Conservation (phyloP, 805 yeast species). For the Metschnikowia gruessii region DNA sequence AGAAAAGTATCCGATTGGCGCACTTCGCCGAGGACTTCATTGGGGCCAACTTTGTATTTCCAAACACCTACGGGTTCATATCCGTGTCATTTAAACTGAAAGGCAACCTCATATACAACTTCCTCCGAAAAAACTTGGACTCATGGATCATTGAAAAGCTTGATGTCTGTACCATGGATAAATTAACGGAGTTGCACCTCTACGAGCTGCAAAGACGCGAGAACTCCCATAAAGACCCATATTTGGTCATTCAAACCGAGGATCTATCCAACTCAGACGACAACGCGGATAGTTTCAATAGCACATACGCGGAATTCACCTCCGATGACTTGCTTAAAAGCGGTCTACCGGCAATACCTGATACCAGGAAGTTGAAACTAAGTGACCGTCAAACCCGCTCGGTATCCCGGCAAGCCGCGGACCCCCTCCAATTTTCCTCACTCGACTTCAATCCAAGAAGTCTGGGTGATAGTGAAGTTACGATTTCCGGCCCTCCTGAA, state of each 20-base stretch:
- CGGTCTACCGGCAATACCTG: constrained; percentile 12
- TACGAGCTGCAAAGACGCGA: constrained; percentile 10
- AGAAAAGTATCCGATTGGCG: constrained; percentile 8
- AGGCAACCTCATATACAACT: constrained; percentile 2
- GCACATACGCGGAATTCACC: background rate
- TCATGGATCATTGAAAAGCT: constrained; percentile 5
- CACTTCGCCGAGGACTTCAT: constrained; percentile 9
- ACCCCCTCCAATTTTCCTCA: background rate
- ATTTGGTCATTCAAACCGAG: constrained; percentile 1
- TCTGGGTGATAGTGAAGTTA: background rate
- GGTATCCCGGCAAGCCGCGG: constrained; percentile 1
- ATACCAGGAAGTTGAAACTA: background rate
- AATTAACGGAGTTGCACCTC: constrained; percentile 3
- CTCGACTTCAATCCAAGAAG: background rate
- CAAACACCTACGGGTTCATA: constrained; percentile 18
- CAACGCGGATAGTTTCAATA: too few species aligned
- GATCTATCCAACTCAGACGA: constrained; percentile 2
- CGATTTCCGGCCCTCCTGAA: background rate
- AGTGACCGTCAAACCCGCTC: constrained; percentile 11
- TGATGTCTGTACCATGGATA: background rate
- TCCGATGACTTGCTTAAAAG: constrained; percentile 14
- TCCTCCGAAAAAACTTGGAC: constrained; percentile 1
- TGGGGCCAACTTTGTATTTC: constrained; percentile 12
- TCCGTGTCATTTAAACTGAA: constrained; percentile 4
- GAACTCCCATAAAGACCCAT: constrained; percentile 12